Evolutionary conservation across 768 basidiomycete genomes (phyloP), one percentile per base, ranked within the genome.

Genomic region (Porphyrellus cyaneotinctus): DNA sequence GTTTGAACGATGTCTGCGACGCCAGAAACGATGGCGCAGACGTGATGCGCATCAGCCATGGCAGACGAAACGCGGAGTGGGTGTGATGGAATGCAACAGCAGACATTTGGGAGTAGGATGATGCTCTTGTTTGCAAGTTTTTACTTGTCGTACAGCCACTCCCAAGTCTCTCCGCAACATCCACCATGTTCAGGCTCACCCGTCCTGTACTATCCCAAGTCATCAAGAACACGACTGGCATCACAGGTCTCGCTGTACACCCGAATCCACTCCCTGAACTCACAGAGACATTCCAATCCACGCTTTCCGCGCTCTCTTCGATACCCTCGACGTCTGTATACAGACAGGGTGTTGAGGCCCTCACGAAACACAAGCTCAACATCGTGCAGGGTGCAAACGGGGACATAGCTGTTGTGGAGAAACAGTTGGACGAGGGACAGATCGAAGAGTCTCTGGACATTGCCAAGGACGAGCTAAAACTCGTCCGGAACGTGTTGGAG

Each of bases 251-350:
- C 45, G 72, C 79, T 10, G 90, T 92, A 6, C 92, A 95, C 69
- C 82, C 83, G 24, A 79, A 90, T 60, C 94, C 95, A 11, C 77
- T 98, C 18, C 90, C 91, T 13, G 83, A 79, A 51, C 81, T 98
- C 58, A 67, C 76, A 48, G 73, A 80, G 61, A 86, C 85, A 43
- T 95, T 95, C 76, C 74, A 85, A 64, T 75, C 80, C 47, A 97
- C 94, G 7, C 83, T 97, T 49, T 68, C 79, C 28, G 70, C 78
- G 7, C 81, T 95, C 46, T 72, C 79, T 10, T 70, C 78, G 51
- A 81, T 97, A 54, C 95, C 95, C n/a, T 70, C 77, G 56, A 80
- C 85, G 47, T 89, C 91, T 59, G 84, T 91, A 42, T 98, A 97
- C 74, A 84, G 91, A 53, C 93, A 95, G 71, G 85, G 88, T 49